Base-by-base conservation (phyloP, 176 grass and related monocot species). In the Hordeum marinum region DNA sequence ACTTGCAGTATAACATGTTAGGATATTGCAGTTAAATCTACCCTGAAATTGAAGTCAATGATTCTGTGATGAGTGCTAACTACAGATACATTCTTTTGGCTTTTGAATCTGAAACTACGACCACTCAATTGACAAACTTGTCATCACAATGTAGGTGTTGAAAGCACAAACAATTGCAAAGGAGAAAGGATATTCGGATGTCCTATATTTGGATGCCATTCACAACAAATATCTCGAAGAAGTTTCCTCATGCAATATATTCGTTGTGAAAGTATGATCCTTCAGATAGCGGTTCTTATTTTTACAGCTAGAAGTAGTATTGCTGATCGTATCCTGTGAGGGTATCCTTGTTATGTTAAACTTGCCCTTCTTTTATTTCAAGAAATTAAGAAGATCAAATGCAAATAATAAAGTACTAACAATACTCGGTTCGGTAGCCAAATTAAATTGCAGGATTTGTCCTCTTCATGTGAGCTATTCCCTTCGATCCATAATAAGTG, bases 151-250 rank as follows among this genome's bases (percentile, higher is more conserved):
- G 27, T 87, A 97, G 94, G 94, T 97, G 46, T 64, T 97, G 35
- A 94, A 89, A 79, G 94, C 94, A 6, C 94, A 97, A 52, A 92
- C 87, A 82, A 83, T 82, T 84, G 92, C 92, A 31, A 94, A 94
- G 77, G 85, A 73, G 81, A 97, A 90, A 77, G 92, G 92, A 63
- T 97, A 92, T 80, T 97, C 94, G 70, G 94, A 97, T 72, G 94
- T 94, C 68, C 83, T 97, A 54, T 97, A 94, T 82, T 81, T 97
- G 77, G 94, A 97, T 48, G 87, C 89, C 61, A 80, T 91, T 82
- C 83, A 94, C 37, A 92, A 97, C 42, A 97, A 90, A 76, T 97
- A 97, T 64, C 85, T 97, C 32, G 94, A 97, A 84, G 91, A 97
- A 92, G 94, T 90, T 35, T 94, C 94, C 31, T 94, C 91, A 12